Conservation (phyloP, 495 filamentous ascomycete genomes). For the Lasiosphaeriaceae sp. region DNA sequence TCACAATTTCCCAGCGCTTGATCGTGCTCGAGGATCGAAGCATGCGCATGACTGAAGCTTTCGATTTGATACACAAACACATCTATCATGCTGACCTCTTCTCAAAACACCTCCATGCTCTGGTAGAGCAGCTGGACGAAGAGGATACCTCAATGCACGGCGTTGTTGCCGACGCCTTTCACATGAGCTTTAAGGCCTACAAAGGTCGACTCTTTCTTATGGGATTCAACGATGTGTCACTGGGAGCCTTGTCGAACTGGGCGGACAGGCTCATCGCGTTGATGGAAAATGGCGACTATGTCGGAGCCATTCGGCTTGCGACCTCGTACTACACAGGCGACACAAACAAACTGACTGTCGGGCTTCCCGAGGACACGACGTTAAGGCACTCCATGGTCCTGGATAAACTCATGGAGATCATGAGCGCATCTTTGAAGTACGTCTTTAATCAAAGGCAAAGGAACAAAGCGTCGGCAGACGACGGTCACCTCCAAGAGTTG, state of each 20-base stretch:
- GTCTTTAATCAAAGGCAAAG: constrained; percentile 63
- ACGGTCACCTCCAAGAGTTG: constrained; percentile 69
- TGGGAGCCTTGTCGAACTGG: constrained; percentile 94
- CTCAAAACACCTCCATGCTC: constrained; percentile 69
- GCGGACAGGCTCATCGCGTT: constrained; percentile 93
- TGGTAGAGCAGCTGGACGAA: constrained; percentile 87
- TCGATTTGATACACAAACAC: constrained; percentile 86
- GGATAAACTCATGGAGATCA: constrained; percentile 89
- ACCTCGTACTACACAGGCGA: constrained; percentile 88
- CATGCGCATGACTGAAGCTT: constrained; percentile 87
- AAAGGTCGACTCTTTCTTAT: constrained; percentile 91
- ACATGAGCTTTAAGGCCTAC: constrained; percentile 94
- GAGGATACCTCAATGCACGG: constrained; percentile 88
- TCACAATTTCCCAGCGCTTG: constrained; percentile 90
- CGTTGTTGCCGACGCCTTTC: constrained; percentile 93
- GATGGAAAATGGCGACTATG: constrained; percentile 93
- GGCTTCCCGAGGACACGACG: constrained; percentile 78
- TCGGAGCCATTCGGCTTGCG: constrained; percentile 83
- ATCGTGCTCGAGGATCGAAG: constrained; percentile 87
- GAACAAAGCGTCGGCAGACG: constrained; percentile 49
- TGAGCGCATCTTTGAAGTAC: constrained; percentile 87
- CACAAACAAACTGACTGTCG: constrained; percentile 86
- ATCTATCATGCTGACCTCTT: constrained; percentile 90
- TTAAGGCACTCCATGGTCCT: constrained; percentile 76
- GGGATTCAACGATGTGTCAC: constrained; percentile 82